phyloP scores from a whole-genome alignment of 1,284 basidiomycete species.

The Salmacisia buchloeana region DNA sequence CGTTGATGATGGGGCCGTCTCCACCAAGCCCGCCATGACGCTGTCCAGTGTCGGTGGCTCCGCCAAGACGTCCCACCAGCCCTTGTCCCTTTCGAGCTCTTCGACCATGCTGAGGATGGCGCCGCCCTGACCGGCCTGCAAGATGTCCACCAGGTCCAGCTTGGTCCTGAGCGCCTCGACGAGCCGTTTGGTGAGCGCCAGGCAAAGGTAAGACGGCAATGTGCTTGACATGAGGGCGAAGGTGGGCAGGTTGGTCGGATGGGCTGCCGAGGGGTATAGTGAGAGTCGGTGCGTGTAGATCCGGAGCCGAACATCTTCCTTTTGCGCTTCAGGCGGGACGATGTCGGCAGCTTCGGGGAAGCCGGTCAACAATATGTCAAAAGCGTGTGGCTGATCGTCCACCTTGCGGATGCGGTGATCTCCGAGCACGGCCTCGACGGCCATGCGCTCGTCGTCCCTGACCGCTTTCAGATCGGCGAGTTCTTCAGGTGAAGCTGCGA shows the following conservation, averaged over 20 bases:
- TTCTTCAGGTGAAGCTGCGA: not conserved
- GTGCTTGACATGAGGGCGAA: conserved; percentile 70
- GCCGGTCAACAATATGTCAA: not conserved
- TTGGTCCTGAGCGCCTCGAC: conserved; percentile 34
- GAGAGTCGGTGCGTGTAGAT: conserved; percentile 60
- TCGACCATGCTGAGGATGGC: conserved; percentile 71
- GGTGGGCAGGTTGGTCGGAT: conserved; percentile 57
- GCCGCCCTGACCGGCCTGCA: conserved; percentile 64
- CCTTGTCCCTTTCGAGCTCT: conserved; percentile 59
- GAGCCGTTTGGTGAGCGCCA: conserved; percentile 68
- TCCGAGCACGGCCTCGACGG: conserved; percentile 58
- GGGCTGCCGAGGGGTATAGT: conserved; percentile 45
- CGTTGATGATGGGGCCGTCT: not conserved
- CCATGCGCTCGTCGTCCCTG: conserved; percentile 68
- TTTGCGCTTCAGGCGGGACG: conserved; percentile 29
- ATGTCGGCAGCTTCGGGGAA: conserved; percentile 39
- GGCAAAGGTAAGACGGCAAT: conserved; percentile 73
- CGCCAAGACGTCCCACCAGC: conserved; percentile 34
- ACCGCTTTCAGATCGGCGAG: conserved; percentile 38
- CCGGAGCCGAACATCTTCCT: conserved; percentile 61
- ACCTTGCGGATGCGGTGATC: conserved; percentile 19
- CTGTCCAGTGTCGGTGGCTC: conserved; percentile 45
- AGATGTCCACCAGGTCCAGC: conserved; percentile 57
- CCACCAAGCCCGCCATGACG: conserved; percentile 41
- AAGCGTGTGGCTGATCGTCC: not conserved